Base-by-base conservation (phyloP, 169 alveolate genomes). In the Eimeria falciformis region DNA sequence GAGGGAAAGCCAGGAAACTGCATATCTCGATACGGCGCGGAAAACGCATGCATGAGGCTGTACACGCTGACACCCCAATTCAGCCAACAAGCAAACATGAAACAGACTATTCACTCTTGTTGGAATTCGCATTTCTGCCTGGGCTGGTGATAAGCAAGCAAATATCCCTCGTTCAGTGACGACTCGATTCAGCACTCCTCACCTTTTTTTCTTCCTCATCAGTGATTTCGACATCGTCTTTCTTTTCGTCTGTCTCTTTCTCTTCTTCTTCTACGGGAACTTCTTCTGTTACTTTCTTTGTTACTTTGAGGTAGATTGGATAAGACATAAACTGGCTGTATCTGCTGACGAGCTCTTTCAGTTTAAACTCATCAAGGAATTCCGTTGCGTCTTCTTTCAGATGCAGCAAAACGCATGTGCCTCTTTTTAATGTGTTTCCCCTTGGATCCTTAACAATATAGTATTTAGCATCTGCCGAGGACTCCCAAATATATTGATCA, bases 331-430 rank as follows among this genome's bases (percentile, higher is more conserved):
- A 99, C 95, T 98, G 99, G 81, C 99, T 97, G 97, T 98, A 99
- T 94, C 97, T 98, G 92, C 97, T 96, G 82, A 97, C 96, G 27
- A 98, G 95, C 68, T 98, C 99, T 93, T 96, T 97, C 81, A 99
- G 95, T 89, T 97, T 87, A 77, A 86, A 65, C 83, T 68, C 93
- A 21, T 66, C 98, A 58, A 98, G 95, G 93, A 97, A 99, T 90
- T 98, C 99, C 18, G 98, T 97, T 11, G 99, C 99, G 92, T 99
- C 99, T 81, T 99, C 99, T 96, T 99, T 99, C 88, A 99, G 96
- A 95, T 97, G 98, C 68, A 99, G 97, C 11, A 99, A 98, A 37
- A 99, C 98, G 82, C 98, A 96, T 2, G 99, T 98, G 33, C 99
- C 99, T 95, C 99, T 97, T 66, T 98, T 98, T 45, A 99, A 95